Conservation (phyloP, 2,329 filamentous ascomycete genomes). For the Botrytis byssoidea region DNA sequence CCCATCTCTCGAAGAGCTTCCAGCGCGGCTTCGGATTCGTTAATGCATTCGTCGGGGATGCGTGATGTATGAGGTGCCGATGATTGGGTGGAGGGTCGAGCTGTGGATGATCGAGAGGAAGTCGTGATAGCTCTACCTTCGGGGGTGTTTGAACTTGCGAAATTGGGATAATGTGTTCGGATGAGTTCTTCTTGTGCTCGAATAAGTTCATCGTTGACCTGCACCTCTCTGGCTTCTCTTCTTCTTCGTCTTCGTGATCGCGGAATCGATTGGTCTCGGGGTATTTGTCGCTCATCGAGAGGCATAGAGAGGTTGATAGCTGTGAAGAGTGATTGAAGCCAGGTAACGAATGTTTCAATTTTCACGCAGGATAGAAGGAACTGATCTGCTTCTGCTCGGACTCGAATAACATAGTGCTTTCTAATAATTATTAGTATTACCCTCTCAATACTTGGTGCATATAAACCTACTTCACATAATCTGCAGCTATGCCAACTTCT, state of each 20-base stretch:
- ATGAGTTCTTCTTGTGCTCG: conserved; percentile 33
- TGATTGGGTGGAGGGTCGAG: background rate
- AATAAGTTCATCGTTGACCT: conserved; percentile 21
- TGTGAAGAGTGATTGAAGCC: conserved; percentile 68
- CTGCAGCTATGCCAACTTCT: conserved; percentile 70
- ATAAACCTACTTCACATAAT: conserved; percentile 64
- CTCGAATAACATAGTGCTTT: conserved; percentile 63
- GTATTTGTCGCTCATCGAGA: conserved; percentile 67
- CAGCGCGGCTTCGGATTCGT: background rate
- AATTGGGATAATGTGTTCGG: conserved; percentile 28
- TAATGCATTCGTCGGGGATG: background rate
- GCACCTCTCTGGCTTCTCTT: conserved; percentile 23
- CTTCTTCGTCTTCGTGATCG: conserved; percentile 36
- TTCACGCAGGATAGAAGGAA: conserved; percentile 67
- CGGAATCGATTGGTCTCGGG: conserved; percentile 60
- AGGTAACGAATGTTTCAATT: conserved; percentile 63
- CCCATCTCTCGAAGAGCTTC: conserved; percentile 12
- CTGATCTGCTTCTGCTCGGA: conserved; percentile 72
- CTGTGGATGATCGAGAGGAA: background rate
- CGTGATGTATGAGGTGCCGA: background rate
- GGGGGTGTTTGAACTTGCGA: conserved; percentile 16
- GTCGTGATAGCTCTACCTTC: background rate
- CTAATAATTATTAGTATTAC: conserved; percentile 21
- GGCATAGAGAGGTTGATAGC: conserved; percentile 70
- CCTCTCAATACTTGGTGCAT: background rate